A percentile compares a stretch with the other conserved stretches of the same genome.
phyloP scores from a whole-genome alignment of 2,329 filamentous ascomycete genomes.

The Phialophora macrospora region DNA sequence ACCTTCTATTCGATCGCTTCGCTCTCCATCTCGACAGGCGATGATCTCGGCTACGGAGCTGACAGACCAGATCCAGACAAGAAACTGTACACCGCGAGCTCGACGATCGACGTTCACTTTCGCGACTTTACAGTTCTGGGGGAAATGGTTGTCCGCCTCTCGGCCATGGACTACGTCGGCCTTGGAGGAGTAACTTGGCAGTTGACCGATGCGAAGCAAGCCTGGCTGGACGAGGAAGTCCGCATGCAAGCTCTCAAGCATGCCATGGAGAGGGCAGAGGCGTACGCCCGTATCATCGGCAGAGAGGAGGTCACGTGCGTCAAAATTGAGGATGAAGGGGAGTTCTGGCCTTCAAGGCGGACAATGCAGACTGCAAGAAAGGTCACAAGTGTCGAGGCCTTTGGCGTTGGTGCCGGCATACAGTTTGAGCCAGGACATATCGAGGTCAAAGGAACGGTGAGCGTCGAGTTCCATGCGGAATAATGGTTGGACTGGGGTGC shows the following conservation, averaged over 20 bases:
- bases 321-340: constrained; percentile 24
- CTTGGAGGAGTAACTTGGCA: constrained; percentile 40
- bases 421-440: constrained; percentile 30
- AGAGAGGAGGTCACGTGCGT: constrained; percentile 26
- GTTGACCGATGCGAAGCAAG: constrained; percentile 38
- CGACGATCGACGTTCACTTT: constrained; percentile 38
- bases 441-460: constrained; percentile 24
- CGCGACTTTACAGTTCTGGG: constrained; percentile 39
- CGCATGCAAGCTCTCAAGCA: constrained; percentile 39
- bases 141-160: constrained; percentile 34
- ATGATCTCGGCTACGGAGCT: constrained; percentile 27
- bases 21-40: constrained; percentile 31
- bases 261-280: constrained; percentile 39
- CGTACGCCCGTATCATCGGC: constrained; percentile 38
- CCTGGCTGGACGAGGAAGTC: constrained; percentile 35
- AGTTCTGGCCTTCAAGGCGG: constrained; percentile 1
- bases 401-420: constrained; percentile 23
- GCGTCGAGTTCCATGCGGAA: constrained; percentile 28
- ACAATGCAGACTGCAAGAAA: constrained; percentile 22
- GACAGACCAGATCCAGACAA: constrained; percentile 22
- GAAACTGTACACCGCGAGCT: constrained; percentile 35
- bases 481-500: background rate
- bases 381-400: background rate
- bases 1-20: constrained; percentile 31
- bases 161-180: constrained; percentile 37